Base-by-base conservation (phyloP, 495 filamentous ascomycete genomes). In the Aspergillus heteromorphus region DNA sequence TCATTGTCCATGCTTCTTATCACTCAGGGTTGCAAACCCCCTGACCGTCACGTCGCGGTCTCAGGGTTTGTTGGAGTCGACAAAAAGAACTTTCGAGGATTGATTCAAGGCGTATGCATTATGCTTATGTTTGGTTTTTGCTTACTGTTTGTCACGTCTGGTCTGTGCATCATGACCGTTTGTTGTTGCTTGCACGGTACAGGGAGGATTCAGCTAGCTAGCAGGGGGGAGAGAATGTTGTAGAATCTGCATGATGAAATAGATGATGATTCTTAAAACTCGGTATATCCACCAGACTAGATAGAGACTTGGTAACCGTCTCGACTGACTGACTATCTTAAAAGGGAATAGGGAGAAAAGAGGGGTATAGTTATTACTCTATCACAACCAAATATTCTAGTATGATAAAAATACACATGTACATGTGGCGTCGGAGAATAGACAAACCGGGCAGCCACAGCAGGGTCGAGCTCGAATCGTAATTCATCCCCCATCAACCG, bases 171-270 rank as follows among this genome's bases (percentile, higher is more conserved):
- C 43, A 27, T 27, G 43, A n/a, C 43, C 25, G 13, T 25, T 16
- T 45, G 14, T 47, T 25, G 21, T 47, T 25, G n/a, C 16, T 49
- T 60, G 48, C 51, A 57, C 29, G 30, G 55, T 17, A n/a, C 30
- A 52, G 48, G 48, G 31, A 50, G 53, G 30, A 45, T 57, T 30
- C 40, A 51, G 45, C 45, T 53, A 38, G 53, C 34, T 53, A 38
- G 53, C 34, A 56, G 29, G 21, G 52, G 43, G 29, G 19, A 47
- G 43, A 40, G 19, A 50, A 47, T 43, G 36, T 42, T 40, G 50
- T 62, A 60, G 54, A 49, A 49, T 34, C 55, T 20, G 40, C 48
- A 52, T 63, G 60, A 63, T 55, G 54, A 59, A 57, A 55, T 57
- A 63, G 56, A 63, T 59, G 56, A 59, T 55, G 57, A 55, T 51